Base-by-base conservation (phyloP, 805 yeast species). In the Cyberlindnera amylophila region DNA sequence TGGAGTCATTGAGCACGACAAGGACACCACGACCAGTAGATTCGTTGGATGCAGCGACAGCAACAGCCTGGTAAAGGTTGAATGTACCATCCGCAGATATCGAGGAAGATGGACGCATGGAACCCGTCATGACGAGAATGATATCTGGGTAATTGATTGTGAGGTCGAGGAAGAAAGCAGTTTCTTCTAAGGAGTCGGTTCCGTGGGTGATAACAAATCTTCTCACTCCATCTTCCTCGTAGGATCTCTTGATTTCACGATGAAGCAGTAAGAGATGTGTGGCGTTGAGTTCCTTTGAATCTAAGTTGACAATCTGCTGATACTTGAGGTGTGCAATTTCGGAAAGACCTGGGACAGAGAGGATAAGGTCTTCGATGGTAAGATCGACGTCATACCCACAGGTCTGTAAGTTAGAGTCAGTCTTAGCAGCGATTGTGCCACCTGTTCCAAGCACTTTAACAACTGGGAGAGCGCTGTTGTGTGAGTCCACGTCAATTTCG, bases 41-140 rank as follows among this genome's bases (percentile, higher is more conserved):
- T 41, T 71, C 67, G 21, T 62, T 58, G 49, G 69, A 63, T 0
- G 83, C 67, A 3, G 88, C 84, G 24, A 81, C 79, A 13, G 75
- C 75, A 36, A 80, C 79, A 1, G 86, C 85, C 53, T 82, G 86
- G 54, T 80, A 81, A 46, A 82, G 62, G 59, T 82, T 82, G 79
- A 81, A 80, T 6, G 85, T 81, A 3, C 87, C 87, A 57, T 82
- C 89, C 1, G 85, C 79, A 2, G 84, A 77, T 32, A 82, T 73
- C 31, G 82, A 77, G 3, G 85, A 78, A 8, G 83, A 75, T 1
- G 89, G 89, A 55, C 87, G 71, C 89, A 82, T 82, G 6, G 84
- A 76, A 2, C 89, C 89, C 37, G 84, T 81, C 58, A 82, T 64
- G 5, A 81, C 86, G 40, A 82, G 74, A 4, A 86, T 86, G 42